These are phyloP conservation scores for Rubia balearica DNA, from an alignment of 305 asterid genomes.

Conservation along the genomic window DNA sequence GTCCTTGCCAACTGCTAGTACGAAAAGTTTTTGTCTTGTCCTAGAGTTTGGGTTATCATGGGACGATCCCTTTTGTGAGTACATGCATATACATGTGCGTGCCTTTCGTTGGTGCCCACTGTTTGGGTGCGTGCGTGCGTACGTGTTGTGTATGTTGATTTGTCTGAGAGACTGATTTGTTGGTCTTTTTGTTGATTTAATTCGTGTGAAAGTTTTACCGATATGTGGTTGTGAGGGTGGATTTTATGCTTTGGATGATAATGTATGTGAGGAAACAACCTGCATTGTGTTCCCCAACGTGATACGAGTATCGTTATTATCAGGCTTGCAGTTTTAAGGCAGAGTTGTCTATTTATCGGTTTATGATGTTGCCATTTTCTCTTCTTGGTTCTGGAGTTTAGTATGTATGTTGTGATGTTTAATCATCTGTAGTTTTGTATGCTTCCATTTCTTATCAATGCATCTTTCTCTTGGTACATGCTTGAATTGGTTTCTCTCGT, in stretches of 20 bases:
- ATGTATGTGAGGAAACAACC: slow-evolving; percentile 7
- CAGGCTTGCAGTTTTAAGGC: slow-evolving; percentile 5
- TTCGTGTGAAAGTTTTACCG: not conserved
- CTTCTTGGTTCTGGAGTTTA: not conserved
- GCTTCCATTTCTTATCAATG: not conserved
- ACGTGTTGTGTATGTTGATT: slow-evolving; percentile 32
- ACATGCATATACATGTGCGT: slow-evolving; percentile 25
- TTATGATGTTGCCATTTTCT: not conserved
- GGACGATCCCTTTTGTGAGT: slow-evolving; percentile 20
- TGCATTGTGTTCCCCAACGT: slow-evolving; percentile 21
- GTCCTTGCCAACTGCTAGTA: not conserved
- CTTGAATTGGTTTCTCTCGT: not conserved
- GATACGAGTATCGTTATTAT: not conserved
- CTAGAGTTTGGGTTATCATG: not conserved
- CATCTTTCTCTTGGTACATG: not conserved
- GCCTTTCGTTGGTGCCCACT: slow-evolving; percentile 13
- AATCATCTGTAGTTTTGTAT: not conserved
- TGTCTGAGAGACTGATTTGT: slow-evolving; percentile 21
- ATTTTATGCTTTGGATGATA: not conserved
- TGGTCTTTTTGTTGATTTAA: not conserved
- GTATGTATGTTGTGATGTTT: not conserved
- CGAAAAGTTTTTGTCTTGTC: not conserved
- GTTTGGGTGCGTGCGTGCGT: slow-evolving; percentile 5
- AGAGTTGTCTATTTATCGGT: slow-evolving; percentile 7
- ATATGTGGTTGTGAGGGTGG: slow-evolving; percentile 4